Conservation (phyloP, 2,329 filamentous ascomycete species). For the Nothophoma quercina region DNA sequence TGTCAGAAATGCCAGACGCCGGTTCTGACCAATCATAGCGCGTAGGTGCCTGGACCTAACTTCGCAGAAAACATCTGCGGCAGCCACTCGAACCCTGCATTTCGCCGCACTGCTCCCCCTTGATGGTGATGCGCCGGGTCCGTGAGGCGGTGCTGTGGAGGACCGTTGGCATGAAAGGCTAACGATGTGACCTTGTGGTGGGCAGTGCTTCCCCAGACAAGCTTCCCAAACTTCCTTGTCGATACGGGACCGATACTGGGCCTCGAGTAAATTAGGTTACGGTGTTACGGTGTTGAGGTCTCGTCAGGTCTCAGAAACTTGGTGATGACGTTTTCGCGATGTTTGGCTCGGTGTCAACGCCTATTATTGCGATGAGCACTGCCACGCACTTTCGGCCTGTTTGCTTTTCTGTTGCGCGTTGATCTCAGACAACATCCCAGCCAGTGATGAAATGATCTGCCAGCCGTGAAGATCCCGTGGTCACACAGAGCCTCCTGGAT, state of each 20-base stretch:
- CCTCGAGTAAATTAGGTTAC: background rate
- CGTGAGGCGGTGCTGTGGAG: slow-evolving; percentile 28
- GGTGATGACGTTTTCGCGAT: slow-evolving; percentile 9
- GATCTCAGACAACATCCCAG: slow-evolving; percentile 15
- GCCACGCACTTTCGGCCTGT: slow-evolving; percentile 15
- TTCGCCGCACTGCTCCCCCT: slow-evolving; percentile 25
- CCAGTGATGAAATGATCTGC: slow-evolving; percentile 38
- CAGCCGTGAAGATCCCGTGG: slow-evolving; percentile 31
- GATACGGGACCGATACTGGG: background rate
- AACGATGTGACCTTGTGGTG: background rate
- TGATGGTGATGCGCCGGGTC: slow-evolving; percentile 21
- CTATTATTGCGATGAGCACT: slow-evolving; percentile 30
- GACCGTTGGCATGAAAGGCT: slow-evolving; percentile 13
- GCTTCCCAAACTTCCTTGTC: background rate
- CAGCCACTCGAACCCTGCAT: slow-evolving; percentile 39
- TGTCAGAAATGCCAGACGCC: slow-evolving; percentile 40
- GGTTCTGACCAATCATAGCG: slow-evolving; percentile 7
- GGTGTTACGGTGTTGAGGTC: background rate
- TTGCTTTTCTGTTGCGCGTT: slow-evolving; percentile 18
- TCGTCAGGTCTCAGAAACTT: slow-evolving; percentile 2
- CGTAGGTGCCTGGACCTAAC: slow-evolving; percentile 30
- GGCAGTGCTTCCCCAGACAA: slow-evolving; percentile 8
- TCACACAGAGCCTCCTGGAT: slow-evolving; percentile 21
- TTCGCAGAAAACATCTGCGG: slow-evolving; percentile 31
- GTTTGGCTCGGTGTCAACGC: slow-evolving; percentile 14